Percentiles rank a stretch among this genome's conserved stretches.
Conservation (phyloP, 192 early-diverging fungal genomes). For the Thamnidium elegans region DNA sequence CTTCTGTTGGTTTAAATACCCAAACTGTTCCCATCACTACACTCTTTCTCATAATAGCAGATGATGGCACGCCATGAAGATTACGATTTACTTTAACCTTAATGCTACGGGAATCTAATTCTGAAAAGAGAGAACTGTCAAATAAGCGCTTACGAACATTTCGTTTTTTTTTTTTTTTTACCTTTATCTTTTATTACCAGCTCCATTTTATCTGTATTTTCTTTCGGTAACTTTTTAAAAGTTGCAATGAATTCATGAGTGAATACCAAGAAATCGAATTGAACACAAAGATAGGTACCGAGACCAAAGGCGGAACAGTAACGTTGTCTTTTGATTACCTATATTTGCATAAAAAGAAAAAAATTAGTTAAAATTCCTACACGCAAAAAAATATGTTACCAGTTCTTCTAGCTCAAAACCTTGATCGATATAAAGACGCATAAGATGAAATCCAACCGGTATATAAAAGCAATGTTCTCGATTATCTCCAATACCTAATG, state of each 20-base stretch:
- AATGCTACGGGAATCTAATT: background rate
- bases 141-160: background rate
- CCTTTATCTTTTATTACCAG: background rate
- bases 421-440: conserved; percentile 73
- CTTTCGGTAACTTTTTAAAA: conserved; percentile 63
- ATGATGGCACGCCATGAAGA: conserved; percentile 61
- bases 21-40: conserved; percentile 92
- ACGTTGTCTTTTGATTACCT: conserved; percentile 84
- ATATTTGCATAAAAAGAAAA: background rate
- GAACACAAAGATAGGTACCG: conserved; percentile 84
- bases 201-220: conserved; percentile 41
- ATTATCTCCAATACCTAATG: conserved; percentile 93
- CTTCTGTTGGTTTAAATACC: conserved; percentile 69
- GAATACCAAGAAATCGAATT: conserved; percentile 91
- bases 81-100: conserved; percentile 27
- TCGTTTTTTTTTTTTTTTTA: background rate
- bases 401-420: conserved; percentile 92
- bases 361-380: background rate
- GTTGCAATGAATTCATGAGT: conserved; percentile 92
- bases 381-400: conserved; percentile 23
- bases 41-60: conserved; percentile 76
- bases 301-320: conserved; percentile 85
- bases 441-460: conserved; percentile 80
- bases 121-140: background rate
- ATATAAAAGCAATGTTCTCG: conserved; percentile 87